Base-by-base conservation (phyloP, 768 basidiomycete genomes). In the Macrolepiota fuliginosa region DNA sequence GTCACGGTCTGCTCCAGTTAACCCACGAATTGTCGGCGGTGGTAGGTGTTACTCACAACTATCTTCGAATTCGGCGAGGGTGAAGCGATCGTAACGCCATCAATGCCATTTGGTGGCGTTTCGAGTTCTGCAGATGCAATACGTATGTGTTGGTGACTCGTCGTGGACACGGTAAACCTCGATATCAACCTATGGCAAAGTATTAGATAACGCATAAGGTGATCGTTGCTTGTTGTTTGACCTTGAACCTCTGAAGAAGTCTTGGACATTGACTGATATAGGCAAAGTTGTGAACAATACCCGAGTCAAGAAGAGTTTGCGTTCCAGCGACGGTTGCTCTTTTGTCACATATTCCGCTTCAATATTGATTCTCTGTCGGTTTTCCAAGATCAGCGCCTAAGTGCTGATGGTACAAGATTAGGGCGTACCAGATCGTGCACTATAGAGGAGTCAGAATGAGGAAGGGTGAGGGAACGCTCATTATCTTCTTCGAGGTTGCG, bases 181-280 rank as follows among this genome's bases (percentile, higher is more conserved):
- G 93, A 96, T 66, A 98, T 87, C 3, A 98, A 75, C 64, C 96
- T 98, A 40, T 12, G 63, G 13, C 17, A 57, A 4, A 19, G 36
- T 45, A 36, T 22, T 24, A 50, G 64, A 56, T 25, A 62, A 19
- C 54, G 53, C 15, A 2, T 46, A 58, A 24, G 13, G 56, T 11
- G 27, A 7, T 7, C 11, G 1, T 35, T 36, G 36, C 9, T 47
- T 2, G 61, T 36, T 9, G 42, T 58, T 80, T 47, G 39, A 94
- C 96, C 86, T 88, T 59, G 85, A 79, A 27, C 90, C 89, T 22
- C 96, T 86, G 79, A 98, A 98, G 73, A 94, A 96, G 71, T 99
- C 97, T 73, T 98, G 92, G 0, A 98, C 96, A 61, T 96, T 97
- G 61, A 98, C 91, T 2, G 90, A 85, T 47, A 99, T 79, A 0